phyloP scores from a whole-genome alignment of 352 stramenopile genomes.

The Pythium dissimile region DNA sequence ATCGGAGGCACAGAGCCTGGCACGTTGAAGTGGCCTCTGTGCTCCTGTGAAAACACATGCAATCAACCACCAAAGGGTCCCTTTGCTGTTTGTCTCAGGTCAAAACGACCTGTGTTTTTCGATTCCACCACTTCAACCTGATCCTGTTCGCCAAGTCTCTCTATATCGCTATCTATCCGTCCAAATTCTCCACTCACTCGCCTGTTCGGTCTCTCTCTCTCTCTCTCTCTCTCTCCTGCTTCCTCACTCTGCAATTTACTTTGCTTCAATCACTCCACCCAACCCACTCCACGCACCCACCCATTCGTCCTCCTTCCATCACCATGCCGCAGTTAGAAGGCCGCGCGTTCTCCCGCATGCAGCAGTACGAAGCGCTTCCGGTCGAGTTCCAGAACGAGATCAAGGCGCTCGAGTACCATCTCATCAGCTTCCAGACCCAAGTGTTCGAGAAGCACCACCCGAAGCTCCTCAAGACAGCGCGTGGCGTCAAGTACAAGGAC shows the following conservation, averaged over 20 bases:
- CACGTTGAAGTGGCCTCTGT: too few relatives aligned
- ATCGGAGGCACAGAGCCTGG: too few relatives aligned
- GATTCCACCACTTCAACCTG: too few relatives aligned
- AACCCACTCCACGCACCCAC: not conserved
- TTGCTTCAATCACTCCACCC: not conserved
- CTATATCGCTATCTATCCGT: too few relatives aligned
- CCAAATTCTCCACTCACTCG: too few relatives aligned
- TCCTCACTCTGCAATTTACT: not conserved
- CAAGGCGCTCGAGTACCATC: conserved; percentile 24
- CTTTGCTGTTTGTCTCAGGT: too few relatives aligned
- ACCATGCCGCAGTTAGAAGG: conserved; percentile 6
- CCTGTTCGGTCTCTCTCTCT: not conserved
- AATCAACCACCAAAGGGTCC: too few relatives aligned
- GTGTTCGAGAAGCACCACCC: conserved; percentile 22
- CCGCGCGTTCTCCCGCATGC: conserved; percentile 15
- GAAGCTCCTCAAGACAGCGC: conserved; percentile 35
- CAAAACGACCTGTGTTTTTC: too few relatives aligned
- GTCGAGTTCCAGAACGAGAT: conserved; percentile 4
- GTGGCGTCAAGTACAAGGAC: conserved; percentile 35
- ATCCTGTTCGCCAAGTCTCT: too few relatives aligned
- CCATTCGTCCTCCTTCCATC: not conserved
- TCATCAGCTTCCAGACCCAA: conserved; percentile 37
- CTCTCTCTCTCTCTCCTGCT: not conserved
- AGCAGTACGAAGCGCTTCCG: conserved; percentile 9
- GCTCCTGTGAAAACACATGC: too few relatives aligned